Evolutionary conservation across 2,329 filamentous ascomycete genomes (phyloP).

Genomic region (Anisogramma anomala): DNA sequence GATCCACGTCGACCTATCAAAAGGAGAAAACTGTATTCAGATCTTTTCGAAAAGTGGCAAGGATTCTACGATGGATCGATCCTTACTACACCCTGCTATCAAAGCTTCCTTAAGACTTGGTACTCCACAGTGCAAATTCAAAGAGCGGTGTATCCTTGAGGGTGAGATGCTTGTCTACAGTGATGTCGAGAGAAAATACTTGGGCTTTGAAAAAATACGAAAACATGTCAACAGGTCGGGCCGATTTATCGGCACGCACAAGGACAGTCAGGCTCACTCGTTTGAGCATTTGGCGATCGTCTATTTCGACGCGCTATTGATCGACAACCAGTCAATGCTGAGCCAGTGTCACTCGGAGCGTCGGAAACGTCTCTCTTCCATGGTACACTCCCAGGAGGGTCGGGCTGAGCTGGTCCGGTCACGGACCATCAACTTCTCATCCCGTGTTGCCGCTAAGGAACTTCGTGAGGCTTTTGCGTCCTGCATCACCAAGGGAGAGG

Average conservation of each 20-base stretch:
- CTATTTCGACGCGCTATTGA: constrained; percentile 45
- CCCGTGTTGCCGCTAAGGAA: constrained; percentile 35
- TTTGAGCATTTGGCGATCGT: constrained; percentile 51
- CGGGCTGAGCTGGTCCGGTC: constrained; percentile 56
- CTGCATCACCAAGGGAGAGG: constrained; percentile 53
- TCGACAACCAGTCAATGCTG: constrained; percentile 43
- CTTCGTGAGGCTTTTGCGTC: constrained; percentile 55
- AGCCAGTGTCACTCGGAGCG: constrained; percentile 44
- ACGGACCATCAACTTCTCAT: constrained; percentile 54
- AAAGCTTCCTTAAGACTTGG: constrained; percentile 53
- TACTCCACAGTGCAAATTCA: constrained; percentile 44
- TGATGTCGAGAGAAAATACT: constrained; percentile 50
- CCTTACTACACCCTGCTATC: constrained; percentile 37
- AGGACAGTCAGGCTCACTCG: constrained; percentile 51
- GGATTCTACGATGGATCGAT: constrained; percentile 66
- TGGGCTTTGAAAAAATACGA: constrained; percentile 72
- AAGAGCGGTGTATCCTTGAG: constrained; percentile 62
- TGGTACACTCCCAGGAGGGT: constrained; percentile 44
- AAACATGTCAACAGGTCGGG: constrained; percentile 70
- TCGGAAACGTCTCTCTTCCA: constrained; percentile 44
- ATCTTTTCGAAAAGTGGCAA: constrained; percentile 92
- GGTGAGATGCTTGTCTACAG: constrained; percentile 74
- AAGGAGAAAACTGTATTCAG: constrained; percentile 45
- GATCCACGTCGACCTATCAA: constrained; percentile 63
- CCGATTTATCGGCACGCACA: constrained; percentile 51